These are phyloP conservation scores for Magnolia changhungtana DNA, from an alignment of 164 flowering plant genomes.

Conservation along the genomic window DNA sequence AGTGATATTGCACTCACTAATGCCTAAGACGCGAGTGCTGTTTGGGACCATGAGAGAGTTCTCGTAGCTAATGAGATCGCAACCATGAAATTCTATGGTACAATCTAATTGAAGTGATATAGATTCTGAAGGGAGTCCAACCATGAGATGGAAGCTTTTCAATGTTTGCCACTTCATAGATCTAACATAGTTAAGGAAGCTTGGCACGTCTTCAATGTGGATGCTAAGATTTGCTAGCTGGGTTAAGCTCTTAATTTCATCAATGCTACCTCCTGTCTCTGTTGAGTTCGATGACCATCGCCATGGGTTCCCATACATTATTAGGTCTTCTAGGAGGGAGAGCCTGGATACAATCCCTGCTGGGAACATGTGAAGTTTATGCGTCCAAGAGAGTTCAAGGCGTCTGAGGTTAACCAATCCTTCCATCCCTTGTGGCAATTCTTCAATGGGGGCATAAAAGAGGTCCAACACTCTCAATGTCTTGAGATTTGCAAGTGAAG, in stretches of 20 bases:
- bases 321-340: background rate
- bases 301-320: slow-evolving; percentile 1
- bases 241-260: slow-evolving; percentile 4
- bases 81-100: slow-evolving; percentile 2
- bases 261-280: background rate
- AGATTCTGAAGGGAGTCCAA: background rate
- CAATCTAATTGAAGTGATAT: background rate
- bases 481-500: slow-evolving; percentile 17
- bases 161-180: slow-evolving; percentile 1
- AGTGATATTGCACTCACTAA: background rate
- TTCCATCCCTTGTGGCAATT: slow-evolving; percentile 12
- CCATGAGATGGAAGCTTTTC: slow-evolving; percentile 3
- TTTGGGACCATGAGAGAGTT: slow-evolving; percentile 4
- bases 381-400: slow-evolving; percentile 13
- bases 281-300: background rate
- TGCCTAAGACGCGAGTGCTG: background rate
- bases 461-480: slow-evolving; percentile 15
- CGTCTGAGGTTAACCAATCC: slow-evolving; percentile 12
- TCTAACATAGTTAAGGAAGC: background rate
- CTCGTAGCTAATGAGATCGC: background rate
- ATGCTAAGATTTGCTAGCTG: background rate
- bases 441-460: background rate
- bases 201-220: background rate
- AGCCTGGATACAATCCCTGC: slow-evolving; percentile 1
- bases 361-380: background rate